A percentile compares a stretch with the other conserved stretches of the same genome.
These are phyloP conservation scores for Phytopythium vexans DNA, from an alignment of 352 stramenopile species.

Conservation along the genomic window DNA sequence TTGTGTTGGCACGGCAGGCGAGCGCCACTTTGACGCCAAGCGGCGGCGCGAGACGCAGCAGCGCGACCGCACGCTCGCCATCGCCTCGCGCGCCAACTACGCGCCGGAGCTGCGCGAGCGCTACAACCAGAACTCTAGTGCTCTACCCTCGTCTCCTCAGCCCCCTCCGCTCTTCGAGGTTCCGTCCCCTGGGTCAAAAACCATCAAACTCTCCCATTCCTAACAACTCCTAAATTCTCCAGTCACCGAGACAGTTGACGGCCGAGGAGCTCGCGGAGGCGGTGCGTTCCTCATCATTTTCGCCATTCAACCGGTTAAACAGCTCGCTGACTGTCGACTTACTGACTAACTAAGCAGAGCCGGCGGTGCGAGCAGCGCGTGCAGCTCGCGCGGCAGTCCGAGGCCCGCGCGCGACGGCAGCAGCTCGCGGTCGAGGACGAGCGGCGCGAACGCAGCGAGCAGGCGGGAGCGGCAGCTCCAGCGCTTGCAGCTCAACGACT, in stretches of 20 bases:
- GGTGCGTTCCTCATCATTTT: conserved; percentile 14
- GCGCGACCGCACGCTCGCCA: conserved; percentile 35
- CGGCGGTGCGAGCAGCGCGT: conserved; percentile 51
- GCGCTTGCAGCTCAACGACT: conserved; percentile 42
- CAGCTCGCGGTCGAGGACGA: conserved; percentile 29
- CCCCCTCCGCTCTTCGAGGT: neutral
- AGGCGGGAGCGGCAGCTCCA: conserved; percentile 25
- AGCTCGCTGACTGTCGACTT: neutral
- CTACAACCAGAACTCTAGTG: conserved; percentile 5
- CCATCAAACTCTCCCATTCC: too few species aligned
- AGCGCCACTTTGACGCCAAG: conserved; percentile 53
- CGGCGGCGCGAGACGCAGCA: conserved; percentile 44
- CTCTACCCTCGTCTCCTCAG: neutral
- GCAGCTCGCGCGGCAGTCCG: conserved; percentile 33
- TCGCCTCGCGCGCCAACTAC: conserved; percentile 44
- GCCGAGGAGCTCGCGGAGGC: conserved; percentile 25
- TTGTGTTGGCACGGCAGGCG: conserved; percentile 19
- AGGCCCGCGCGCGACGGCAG: conserved; percentile 16
- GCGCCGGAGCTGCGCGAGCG: conserved; percentile 11
- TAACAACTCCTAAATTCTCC: neutral
- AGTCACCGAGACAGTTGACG: conserved; percentile 1
- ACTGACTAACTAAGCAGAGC: conserved; percentile 17
- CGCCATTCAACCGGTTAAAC: neutral
- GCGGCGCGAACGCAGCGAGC: conserved; percentile 25
- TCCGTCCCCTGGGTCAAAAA: neutral